Base-by-base conservation (phyloP, 176 grass and related monocot genomes). In the Urochloa ruziziensis region DNA sequence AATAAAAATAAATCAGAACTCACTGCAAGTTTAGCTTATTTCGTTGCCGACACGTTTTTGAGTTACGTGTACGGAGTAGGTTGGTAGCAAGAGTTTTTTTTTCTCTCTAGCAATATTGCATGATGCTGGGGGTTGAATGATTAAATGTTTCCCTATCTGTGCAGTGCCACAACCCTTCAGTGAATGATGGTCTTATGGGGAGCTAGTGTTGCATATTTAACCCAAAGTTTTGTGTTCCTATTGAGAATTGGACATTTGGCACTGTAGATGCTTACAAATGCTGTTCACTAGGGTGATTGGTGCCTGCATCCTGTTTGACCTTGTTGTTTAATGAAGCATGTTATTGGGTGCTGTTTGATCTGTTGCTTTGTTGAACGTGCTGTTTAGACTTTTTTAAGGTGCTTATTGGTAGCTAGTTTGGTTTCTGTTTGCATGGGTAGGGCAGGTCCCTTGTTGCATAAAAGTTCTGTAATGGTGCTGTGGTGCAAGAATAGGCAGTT, bases 261-360 rank as follows among this genome's bases (percentile, higher is more conserved):
- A 40, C 48, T 36, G 17, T 72, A 29, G 43, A 72, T 64, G 43
- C 40, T 86, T 80, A 70, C 17, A 85, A 58, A 70, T 79, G 28
- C 7, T 61, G 30, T 78, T 63, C 42, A 36, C 24, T 37, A 51
- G 46, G n/a, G n/a, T 62, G 40, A 16, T 71, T 42, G n/a, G n/a
- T 70, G n/a, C 56, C 25, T 81, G 60, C 13, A 24, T 80, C 48
- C 9, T n/a, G 63, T 79, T 74, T 66, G 46, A 10, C 46, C 48
- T 80, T 74, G 13, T 62, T 72, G 43, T 80, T 27, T n/a, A 86
- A 54, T 65, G 77, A 69, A 28, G 61, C 37, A 19, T 47, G 17
- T 66, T 35, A 52, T 67, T 37, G 3, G 29, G 2, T 34, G 7
- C 29, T 3, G 17, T 18, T 72, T 46, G 7, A 62, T 73, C 29